A percentile compares a stretch with the other conserved stretches of the same genome.
Conservation (phyloP, 108 stramenopile species). For the Cyclotella sp. region DNA sequence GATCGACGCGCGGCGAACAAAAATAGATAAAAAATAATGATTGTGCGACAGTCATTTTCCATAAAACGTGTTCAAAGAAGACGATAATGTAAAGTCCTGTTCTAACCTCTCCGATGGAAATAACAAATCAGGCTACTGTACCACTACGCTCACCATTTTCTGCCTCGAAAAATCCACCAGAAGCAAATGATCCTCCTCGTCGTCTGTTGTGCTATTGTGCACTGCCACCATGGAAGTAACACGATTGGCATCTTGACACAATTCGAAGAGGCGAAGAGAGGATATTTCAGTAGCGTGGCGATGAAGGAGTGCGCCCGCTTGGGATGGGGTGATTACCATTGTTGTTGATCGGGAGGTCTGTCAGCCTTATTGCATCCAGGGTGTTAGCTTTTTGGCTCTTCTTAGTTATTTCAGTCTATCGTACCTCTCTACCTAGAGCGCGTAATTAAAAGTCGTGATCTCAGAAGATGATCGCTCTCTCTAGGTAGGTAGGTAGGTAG, state of each 20-base stretch:
- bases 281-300: conserved; percentile 78
- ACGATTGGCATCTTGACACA: conserved; percentile 71
- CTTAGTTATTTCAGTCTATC: no score
- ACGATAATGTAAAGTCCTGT: no score
- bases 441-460: no score
- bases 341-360: background rate
- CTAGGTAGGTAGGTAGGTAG: no score
- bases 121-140: background rate
- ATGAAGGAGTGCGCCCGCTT: conserved; percentile 75
- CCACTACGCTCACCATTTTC: conserved; percentile 52
- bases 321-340: conserved; percentile 52
- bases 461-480: no score
- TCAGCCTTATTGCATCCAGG: no score
- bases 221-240: conserved; percentile 45
- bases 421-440: no score
- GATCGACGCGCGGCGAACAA: background rate
- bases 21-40: background rate
- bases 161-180: conserved; percentile 79
- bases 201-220: conserved; percentile 2
- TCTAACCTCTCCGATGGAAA: background rate
- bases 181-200: conserved; percentile 16
- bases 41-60: no score
- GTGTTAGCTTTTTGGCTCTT: no score
- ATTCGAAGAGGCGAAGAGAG: conserved; percentile 60
- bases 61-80: no score